Percentiles rank a stretch among this genome's conserved stretches.
Conservation (phyloP, 495 filamentous ascomycete species). For the Melanomma pulvis-pyrius region DNA sequence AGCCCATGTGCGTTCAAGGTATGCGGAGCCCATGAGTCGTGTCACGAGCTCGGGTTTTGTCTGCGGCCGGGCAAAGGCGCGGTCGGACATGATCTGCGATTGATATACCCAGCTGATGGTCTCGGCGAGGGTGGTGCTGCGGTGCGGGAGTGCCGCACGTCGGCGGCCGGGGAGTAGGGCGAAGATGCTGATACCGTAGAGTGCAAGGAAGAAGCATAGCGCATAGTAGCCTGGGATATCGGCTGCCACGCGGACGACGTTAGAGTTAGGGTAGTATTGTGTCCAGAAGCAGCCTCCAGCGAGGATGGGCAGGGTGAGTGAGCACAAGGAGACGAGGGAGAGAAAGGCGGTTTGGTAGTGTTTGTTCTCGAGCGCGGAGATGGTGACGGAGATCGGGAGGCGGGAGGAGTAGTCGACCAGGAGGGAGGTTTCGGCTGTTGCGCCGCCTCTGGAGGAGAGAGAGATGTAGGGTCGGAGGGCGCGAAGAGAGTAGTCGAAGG, state of each 20-base stretch:
- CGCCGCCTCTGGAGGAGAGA: conserved; percentile 61
- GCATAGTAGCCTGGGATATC: conserved; percentile 69
- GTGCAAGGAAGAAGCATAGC: conserved; percentile 64
- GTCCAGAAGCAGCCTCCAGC: conserved; percentile 82
- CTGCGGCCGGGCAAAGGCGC: conserved; percentile 61
- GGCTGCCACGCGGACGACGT: conserved; percentile 62
- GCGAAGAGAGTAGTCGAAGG: conserved; percentile 74
- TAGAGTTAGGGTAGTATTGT: conserved; percentile 58
- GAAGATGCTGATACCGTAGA: conserved; percentile 68
- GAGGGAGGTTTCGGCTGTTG: conserved; percentile 66
- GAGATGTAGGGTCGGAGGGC: conserved; percentile 74
- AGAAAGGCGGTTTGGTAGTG: conserved; percentile 74
- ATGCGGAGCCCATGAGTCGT: conserved; percentile 52
- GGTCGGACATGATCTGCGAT: conserved; percentile 68
- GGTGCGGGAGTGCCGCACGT: conserved; percentile 65
- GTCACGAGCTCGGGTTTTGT: conserved; percentile 67
- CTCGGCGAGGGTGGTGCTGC: conserved; percentile 70
- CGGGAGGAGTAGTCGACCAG: conserved; percentile 73
- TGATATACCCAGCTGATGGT: conserved; percentile 74
- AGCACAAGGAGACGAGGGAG: conserved; percentile 65
- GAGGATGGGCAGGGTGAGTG: conserved; percentile 70
- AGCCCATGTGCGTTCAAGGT: conserved; percentile 28
- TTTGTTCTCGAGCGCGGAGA: conserved; percentile 62
- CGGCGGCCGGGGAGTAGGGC: conserved; percentile 58
- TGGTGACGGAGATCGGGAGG: conserved; percentile 64